Evolutionary conservation across 805 yeast species (phyloP), one percentile per base, ranked within the genome.

Genomic region (Kluyveromyces starmeri): DNA sequence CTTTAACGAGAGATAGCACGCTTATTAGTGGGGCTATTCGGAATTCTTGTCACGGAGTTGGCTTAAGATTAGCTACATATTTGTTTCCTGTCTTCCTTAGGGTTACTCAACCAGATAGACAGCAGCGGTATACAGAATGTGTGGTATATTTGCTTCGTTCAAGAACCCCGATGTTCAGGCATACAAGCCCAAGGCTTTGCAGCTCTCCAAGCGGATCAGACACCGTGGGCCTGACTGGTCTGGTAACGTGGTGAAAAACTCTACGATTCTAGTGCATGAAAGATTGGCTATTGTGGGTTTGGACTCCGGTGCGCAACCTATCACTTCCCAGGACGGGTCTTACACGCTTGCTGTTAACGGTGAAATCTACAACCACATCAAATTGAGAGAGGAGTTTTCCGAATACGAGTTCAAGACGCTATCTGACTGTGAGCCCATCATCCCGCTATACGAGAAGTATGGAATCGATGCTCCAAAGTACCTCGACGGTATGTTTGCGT

Each of bases 161-260:
- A 78, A 70, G 62, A 89, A 83, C 55, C 80, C 78, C 27, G 82
- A 85, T 46, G 79, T 83, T 41, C 78, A 79, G 49, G 65, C 68
- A 36, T 92, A 83, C 72, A 89, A 88, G 64, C 73, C 78, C 43
- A 78, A 78, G 57, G 97, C 97, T 28, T 70, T 92, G 43, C 94
- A 84, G 60, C 71, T 84, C 59, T 73, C 97, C 43, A 89, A 85
- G 64, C 75, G 88, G 65, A 81, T 89, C 60, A 79, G 99, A 68
- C 99, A 92, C 65, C 80, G 99, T 65, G 99, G 99, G 55, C 99
- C 99, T 48, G 99, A 92, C 65, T 92, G 99, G 99, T 73, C 86
- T 24, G 98, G 98, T 55, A 86, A 85, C 76, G 59, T 71, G 45
- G 65, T 73, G 46, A 76, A 78, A 57, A 83, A 83, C 78, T 60